Conservation (phyloP, 2,329 filamentous ascomycete species). For the Colletotrichum lentis region DNA sequence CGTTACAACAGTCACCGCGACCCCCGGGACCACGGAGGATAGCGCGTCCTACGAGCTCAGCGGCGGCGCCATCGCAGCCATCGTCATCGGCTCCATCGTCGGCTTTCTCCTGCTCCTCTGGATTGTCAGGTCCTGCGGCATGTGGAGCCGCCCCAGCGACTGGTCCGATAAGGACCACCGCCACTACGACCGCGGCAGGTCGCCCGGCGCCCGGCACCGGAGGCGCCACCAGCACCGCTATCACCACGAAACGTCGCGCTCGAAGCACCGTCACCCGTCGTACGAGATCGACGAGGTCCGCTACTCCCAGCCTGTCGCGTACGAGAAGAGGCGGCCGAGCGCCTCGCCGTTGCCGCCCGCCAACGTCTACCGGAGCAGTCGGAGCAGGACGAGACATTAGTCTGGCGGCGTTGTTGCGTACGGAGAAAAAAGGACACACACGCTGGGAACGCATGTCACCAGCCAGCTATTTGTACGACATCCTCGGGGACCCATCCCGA, state of each 20-base stretch:
- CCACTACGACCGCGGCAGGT: constrained; percentile 21
- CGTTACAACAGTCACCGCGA: constrained; percentile 46
- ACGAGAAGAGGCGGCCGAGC: constrained; percentile 32
- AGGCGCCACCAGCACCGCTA: constrained; percentile 23
- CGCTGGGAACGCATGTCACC: neutral
- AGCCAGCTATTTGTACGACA: neutral
- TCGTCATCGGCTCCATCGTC: constrained; percentile 58
- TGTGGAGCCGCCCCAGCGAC: constrained; percentile 25
- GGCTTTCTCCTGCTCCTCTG: constrained; percentile 58
- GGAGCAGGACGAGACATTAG: constrained; percentile 32
- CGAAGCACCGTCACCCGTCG: constrained; percentile 19
- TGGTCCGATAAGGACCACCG: constrained; percentile 25
- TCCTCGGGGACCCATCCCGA: neutral
- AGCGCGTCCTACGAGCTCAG: constrained; percentile 46
- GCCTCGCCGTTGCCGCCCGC: constrained; percentile 24
- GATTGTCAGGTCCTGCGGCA: constrained; percentile 55
- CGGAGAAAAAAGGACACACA: neutral
- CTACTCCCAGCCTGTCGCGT: constrained; percentile 32
- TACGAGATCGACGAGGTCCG: constrained; percentile 33
- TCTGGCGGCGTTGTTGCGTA: neutral
- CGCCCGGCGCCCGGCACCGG: constrained; percentile 24
- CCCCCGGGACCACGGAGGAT: constrained; percentile 37
- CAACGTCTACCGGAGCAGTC: constrained; percentile 24
- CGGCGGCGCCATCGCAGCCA: constrained; percentile 61
- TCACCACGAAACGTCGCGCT: constrained; percentile 34